Conservation (phyloP, 2,329 filamentous ascomycete genomes). For the Monascus ruber region DNA sequence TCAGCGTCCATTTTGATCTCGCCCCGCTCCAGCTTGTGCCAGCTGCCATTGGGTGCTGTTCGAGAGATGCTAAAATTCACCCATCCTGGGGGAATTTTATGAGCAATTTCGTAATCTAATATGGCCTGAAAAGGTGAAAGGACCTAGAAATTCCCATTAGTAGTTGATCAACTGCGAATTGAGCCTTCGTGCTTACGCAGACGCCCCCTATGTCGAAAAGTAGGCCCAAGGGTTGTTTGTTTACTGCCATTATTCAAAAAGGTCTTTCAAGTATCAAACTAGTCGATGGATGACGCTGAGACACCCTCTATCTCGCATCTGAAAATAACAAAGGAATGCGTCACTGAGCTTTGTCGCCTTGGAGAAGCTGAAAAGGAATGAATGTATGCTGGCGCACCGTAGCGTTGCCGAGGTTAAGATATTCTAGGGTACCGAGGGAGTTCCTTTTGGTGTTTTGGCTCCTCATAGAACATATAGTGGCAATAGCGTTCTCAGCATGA, state of each 20-base stretch:
- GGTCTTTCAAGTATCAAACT: neutral
- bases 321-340: too few relatives aligned
- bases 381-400: neutral
- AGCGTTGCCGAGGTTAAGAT: neutral
- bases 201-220: conserved; percentile 96
- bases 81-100: conserved; percentile 75
- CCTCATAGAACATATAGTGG: too few relatives aligned
- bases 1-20: conserved; percentile 60
- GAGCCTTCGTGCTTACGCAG: conserved; percentile 53
- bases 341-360: too few relatives aligned
- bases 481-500: too few relatives aligned
- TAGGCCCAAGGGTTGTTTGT: conserved; percentile 55
- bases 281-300: neutral
- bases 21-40: conserved; percentile 81
- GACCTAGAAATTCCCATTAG: conserved; percentile 46
- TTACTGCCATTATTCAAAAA: conserved; percentile 23
- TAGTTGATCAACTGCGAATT: neutral
- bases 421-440: too few relatives aligned
- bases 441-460: too few relatives aligned
- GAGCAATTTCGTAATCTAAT: conserved; percentile 69
- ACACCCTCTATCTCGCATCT: neutral
- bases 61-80: conserved; percentile 81
- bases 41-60: conserved; percentile 65
- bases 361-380: too few relatives aligned
- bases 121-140: conserved; percentile 88